A percentile compares a stretch with the other conserved stretches of the same genome.
Evolutionary conservation across 257 asterid species (phyloP).

Genomic region (Primulina eburnea): DNA sequence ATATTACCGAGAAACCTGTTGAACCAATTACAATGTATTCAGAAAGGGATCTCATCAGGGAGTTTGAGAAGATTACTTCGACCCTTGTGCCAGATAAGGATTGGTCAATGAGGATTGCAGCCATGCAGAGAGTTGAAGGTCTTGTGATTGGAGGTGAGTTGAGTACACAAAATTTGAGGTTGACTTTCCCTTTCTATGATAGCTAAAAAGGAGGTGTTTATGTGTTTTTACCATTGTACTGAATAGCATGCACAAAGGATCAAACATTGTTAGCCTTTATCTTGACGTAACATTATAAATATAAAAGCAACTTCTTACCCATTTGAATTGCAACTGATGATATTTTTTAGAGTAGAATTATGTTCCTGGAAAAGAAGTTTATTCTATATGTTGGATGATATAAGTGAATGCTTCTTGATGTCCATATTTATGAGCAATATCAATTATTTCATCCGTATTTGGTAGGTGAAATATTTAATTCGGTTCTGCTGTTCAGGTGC

Average conservation of each 20-base stretch:
- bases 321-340: not conserved
- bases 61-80: conserved; percentile 89
- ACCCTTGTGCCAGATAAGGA: conserved; percentile 96
- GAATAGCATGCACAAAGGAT: not conserved
- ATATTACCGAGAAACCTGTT: conserved; percentile 81
- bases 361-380: conserved; percentile 11
- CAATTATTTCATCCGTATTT: conserved; percentile 3
- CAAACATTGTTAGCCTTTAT: not conserved
- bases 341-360: too few species aligned
- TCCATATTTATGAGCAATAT: not conserved
- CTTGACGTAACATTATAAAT: not conserved
- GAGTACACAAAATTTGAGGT: conserved; percentile 17
- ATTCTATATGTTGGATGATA: conserved; percentile 8
- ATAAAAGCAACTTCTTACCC: not conserved
- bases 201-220: not conserved
- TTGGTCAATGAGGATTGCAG: conserved; percentile 93
- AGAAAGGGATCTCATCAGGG: conserved; percentile 91
- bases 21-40: conserved; percentile 92
- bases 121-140: conserved; percentile 95
- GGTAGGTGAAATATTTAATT: not conserved
- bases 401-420: conserved; percentile 13
- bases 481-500: conserved; percentile 64
- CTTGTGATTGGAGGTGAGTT: conserved; percentile 92
- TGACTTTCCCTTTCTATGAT: not conserved
- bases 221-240: too few species aligned